phyloP scores from a whole-genome alignment of 768 basidiomycete species.

The Suillus discolor region DNA sequence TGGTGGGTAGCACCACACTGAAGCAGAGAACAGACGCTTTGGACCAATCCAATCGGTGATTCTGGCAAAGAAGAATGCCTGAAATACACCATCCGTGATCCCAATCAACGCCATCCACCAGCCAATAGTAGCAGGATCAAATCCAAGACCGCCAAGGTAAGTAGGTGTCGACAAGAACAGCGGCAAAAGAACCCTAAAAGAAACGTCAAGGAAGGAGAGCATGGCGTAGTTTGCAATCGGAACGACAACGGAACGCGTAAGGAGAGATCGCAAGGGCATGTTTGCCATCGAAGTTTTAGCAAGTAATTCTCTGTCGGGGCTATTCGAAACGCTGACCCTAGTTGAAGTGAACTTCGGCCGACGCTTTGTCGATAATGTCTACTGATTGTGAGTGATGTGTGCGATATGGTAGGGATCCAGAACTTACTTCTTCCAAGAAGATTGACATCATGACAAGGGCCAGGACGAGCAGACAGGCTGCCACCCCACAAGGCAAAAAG shows the following conservation, averaged over 20 bases:
- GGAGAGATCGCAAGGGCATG: slow-evolving; percentile 29
- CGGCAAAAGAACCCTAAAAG: slow-evolving; percentile 41
- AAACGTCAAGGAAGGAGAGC: slow-evolving; percentile 46
- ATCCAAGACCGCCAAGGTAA: slow-evolving; percentile 43
- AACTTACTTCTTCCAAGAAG: slow-evolving; percentile 35
- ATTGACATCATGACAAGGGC: slow-evolving; percentile 19
- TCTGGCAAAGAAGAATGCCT: slow-evolving; percentile 42
- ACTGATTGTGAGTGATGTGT: too few species aligned
- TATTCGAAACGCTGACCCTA: not conserved
- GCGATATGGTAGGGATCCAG: not conserved
- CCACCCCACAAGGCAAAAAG: slow-evolving; percentile 37
- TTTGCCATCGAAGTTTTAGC: slow-evolving; percentile 24
- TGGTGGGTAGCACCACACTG: slow-evolving; percentile 40
- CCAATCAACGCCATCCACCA: slow-evolving; percentile 39
- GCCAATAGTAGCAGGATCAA: slow-evolving; percentile 45
- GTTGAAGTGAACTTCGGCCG: not conserved
- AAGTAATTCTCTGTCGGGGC: not conserved
- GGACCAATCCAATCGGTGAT: slow-evolving; percentile 46
- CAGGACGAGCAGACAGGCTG: slow-evolving; percentile 19
- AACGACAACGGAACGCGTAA: slow-evolving; percentile 39
- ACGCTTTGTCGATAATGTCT: slow-evolving; percentile 2
- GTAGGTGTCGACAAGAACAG: slow-evolving; percentile 48
- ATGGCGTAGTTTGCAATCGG: slow-evolving; percentile 45
- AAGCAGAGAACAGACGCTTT: slow-evolving; percentile 41
- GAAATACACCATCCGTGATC: slow-evolving; percentile 39